These are phyloP conservation scores for Epichloe festucae DNA, from an alignment of 2,329 filamentous ascomycete genomes.

Conservation along the genomic window DNA sequence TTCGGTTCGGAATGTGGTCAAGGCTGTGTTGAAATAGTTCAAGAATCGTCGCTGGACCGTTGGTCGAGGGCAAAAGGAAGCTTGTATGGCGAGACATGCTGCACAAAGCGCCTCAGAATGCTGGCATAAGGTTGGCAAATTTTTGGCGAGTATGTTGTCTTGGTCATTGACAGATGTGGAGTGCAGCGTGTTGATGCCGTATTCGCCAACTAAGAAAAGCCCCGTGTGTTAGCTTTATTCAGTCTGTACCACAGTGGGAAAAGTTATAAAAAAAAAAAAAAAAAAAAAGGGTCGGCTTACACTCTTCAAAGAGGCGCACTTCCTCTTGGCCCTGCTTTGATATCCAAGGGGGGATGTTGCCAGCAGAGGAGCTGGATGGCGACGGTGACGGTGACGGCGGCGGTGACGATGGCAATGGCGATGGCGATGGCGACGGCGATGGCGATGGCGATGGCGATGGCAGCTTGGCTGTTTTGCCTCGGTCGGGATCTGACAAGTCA, in stretches of 20 bases:
- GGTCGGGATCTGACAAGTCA: background rate
- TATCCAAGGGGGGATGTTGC: background rate
- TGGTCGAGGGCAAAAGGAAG: background rate
- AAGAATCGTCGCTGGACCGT: background rate
- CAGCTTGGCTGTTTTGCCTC: background rate
- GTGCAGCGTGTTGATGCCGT: background rate
- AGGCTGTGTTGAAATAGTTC: background rate
- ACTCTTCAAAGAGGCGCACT: background rate
- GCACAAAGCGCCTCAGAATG: background rate
- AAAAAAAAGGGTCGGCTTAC: background rate
- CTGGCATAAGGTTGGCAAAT: background rate
- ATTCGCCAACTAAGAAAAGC: background rate
- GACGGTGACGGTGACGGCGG: no score
- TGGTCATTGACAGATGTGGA: constrained; percentile 1
- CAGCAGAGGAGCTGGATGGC: background rate
- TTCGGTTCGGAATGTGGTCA: background rate
- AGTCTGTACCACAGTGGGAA: background rate
- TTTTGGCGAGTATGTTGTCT: background rate
- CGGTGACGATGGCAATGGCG: no score
- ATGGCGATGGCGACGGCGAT: no score
- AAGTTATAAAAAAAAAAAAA: background rate
- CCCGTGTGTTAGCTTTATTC: background rate
- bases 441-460: no score
- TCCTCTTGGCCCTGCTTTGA: background rate
- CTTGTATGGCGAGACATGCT: constrained; percentile 1